phyloP scores from a whole-genome alignment of 176 grass and related monocot genomes.

The Thinopyrum elongatum region DNA sequence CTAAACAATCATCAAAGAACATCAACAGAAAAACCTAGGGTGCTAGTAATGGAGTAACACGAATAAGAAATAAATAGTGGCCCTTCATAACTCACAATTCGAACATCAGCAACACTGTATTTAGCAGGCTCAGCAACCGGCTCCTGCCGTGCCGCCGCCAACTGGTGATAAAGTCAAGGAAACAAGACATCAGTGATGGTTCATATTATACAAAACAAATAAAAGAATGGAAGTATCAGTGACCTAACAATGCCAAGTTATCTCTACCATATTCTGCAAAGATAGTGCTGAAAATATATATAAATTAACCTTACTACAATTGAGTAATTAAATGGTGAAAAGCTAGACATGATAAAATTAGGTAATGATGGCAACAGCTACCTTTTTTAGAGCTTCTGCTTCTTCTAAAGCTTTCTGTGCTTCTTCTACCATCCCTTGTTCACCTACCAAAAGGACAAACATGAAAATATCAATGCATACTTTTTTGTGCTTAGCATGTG shows the following conservation, averaged over 20 bases:
- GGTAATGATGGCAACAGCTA: slow-evolving; percentile 18
- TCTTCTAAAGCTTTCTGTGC: slow-evolving; percentile 95
- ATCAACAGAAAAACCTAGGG: background rate
- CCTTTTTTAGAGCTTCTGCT: slow-evolving; percentile 97
- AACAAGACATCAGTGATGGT: background rate
- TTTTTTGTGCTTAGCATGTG: background rate
- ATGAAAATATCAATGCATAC: background rate
- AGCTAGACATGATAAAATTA: slow-evolving; percentile 22
- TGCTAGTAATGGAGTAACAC: background rate
- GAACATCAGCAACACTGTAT: slow-evolving; percentile 84
- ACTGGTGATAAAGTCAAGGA: slow-evolving; percentile 34
- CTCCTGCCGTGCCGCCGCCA: slow-evolving; percentile 57
- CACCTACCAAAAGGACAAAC: slow-evolving; percentile 53
- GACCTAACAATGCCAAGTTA: background rate
- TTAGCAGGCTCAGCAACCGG: slow-evolving; percentile 57
- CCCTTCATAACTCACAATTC: slow-evolving; percentile 78
- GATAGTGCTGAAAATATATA: background rate
- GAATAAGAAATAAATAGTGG: background rate
- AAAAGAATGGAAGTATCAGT: background rate
- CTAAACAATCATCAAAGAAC: slow-evolving; percentile 1
- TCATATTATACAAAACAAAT: slow-evolving; percentile 13
- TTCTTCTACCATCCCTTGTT: slow-evolving; percentile 92
- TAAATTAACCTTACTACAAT: background rate
- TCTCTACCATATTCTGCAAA: background rate
- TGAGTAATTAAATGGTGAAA: slow-evolving; percentile 19